A percentile compares a stretch with the other conserved stretches of the same genome.
Conservation (phyloP, 2,329 filamentous ascomycete genomes). For the Cladosporium sp. region DNA sequence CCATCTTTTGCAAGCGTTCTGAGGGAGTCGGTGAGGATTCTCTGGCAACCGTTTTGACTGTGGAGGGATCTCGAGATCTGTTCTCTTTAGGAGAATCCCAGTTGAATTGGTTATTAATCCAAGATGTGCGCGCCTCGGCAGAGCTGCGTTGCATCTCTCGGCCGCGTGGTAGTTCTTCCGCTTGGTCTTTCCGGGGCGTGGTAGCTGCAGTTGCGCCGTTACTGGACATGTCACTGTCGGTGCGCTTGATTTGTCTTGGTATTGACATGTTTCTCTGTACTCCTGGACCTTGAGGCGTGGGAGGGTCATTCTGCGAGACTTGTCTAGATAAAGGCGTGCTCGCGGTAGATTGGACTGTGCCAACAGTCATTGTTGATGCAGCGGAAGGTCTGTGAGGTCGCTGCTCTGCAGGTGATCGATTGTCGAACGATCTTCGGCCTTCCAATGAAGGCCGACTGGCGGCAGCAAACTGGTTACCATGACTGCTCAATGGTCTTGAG, state of each 20-base stretch:
- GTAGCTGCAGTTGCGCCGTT: neutral
- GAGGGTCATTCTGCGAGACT: conserved; percentile 33
- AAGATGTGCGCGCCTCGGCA: conserved; percentile 52
- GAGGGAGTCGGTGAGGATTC: conserved; percentile 3
- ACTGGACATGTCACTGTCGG: conserved; percentile 5
- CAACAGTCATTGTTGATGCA: conserved; percentile 24
- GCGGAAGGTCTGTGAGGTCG: conserved; percentile 17
- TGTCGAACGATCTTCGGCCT: conserved; percentile 20
- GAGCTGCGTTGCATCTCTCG: conserved; percentile 70
- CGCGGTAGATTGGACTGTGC: conserved; percentile 21
- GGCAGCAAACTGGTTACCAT: conserved; percentile 38
- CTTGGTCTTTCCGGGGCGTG: neutral
- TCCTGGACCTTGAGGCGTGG: neutral
- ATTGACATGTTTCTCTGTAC: conserved; percentile 12
- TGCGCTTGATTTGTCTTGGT: conserved; percentile 14
- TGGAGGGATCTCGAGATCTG: neutral
- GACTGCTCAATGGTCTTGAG: conserved; percentile 79
- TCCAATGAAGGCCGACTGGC: conserved; percentile 29
- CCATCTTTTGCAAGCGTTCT: conserved; percentile 6
- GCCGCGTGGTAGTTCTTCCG: conserved; percentile 64
- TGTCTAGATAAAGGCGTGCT: conserved; percentile 30
- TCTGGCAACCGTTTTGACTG: neutral
- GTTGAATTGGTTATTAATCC: conserved; percentile 48
- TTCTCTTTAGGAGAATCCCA: conserved; percentile 49
- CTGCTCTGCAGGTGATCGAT: conserved; percentile 15